phyloP scores from a whole-genome alignment of 768 basidiomycete species.

The Porphyrellus cyaneotinctus region DNA sequence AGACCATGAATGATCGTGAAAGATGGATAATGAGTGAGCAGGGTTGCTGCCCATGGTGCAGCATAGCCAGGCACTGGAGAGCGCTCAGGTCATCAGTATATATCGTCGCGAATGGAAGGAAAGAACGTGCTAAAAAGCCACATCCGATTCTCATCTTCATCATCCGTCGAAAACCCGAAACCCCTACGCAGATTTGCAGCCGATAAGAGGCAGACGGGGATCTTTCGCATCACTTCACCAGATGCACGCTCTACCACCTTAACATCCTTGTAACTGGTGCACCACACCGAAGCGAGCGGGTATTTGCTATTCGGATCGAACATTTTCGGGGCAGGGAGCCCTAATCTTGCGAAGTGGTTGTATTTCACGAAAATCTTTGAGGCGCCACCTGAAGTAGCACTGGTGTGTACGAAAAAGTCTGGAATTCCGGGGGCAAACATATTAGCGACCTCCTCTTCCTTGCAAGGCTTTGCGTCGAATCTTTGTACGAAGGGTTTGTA shows the following conservation, averaged over 20 bases:
- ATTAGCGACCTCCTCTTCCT: constrained; percentile 14
- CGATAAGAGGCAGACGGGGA: constrained; percentile 3
- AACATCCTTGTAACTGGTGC: neutral
- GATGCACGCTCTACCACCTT: constrained; percentile 6
- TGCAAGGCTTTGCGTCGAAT: constrained; percentile 17
- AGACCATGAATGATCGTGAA: constrained; percentile 21
- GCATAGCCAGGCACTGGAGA: constrained; percentile 9
- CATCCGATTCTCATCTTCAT: constrained; percentile 9
- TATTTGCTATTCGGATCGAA: neutral
- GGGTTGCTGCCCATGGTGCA: constrained; percentile 16
- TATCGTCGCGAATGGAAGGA: neutral
- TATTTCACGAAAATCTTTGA: constrained; percentile 14
- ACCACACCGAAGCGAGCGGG: neutral
- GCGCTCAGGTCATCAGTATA: neutral
- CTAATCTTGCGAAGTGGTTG: neutral
- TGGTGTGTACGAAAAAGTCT: constrained; percentile 6
- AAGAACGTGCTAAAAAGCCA: neutral
- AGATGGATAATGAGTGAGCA: constrained; percentile 10
- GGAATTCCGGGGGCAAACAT: constrained; percentile 22
- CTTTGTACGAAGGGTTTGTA: constrained; percentile 15
- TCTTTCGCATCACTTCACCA: constrained; percentile 3
- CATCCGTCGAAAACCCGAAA: constrained; percentile 11
- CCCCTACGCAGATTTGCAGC: neutral
- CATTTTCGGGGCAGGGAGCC: neutral
- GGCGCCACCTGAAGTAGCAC: constrained; percentile 13